Conservation (phyloP, 2,329 filamentous ascomycete species). For the Coniella vitis region DNA sequence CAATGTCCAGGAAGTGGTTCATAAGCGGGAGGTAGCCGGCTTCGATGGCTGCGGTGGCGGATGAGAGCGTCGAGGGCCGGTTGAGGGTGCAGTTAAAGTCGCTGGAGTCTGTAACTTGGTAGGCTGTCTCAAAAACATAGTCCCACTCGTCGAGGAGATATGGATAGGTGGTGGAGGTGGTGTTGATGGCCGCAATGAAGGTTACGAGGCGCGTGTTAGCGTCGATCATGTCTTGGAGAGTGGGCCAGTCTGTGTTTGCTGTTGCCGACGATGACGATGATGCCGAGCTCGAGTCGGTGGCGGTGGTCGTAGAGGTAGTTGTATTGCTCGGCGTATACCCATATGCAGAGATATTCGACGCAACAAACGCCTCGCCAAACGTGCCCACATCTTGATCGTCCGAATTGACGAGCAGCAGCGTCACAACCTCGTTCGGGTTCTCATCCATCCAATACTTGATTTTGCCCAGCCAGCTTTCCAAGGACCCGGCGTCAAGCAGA, state of each 20-base stretch:
- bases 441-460: slow-evolving; percentile 63
- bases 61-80: slow-evolving; percentile 49
- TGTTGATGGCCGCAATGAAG: slow-evolving; percentile 54
- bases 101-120: slow-evolving; percentile 51
- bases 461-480: slow-evolving; percentile 55
- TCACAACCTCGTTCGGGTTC: slow-evolving; percentile 70
- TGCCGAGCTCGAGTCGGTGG: too few species aligned
- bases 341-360: slow-evolving; percentile 53
- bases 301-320: too few species aligned
- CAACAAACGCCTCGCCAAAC: slow-evolving; percentile 48
- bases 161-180: slow-evolving; percentile 34
- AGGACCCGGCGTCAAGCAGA: slow-evolving; percentile 61
- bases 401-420: slow-evolving; percentile 65
- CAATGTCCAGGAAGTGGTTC: slow-evolving; percentile 73
- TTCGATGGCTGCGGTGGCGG: slow-evolving; percentile 45
- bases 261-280: slow-evolving; percentile 32
- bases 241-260: slow-evolving; percentile 53
- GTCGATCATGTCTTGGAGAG: slow-evolving; percentile 61
- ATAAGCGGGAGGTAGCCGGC: slow-evolving; percentile 61
- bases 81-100: slow-evolving; percentile 69
- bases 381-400: slow-evolving; percentile 49
- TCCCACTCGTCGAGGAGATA: slow-evolving; percentile 59
- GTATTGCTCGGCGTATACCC: slow-evolving; percentile 48
- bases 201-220: slow-evolving; percentile 58
- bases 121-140: slow-evolving; percentile 68